Conservation (phyloP, 2,329 filamentous ascomycete species). For the Aspergillus luchuensis region DNA sequence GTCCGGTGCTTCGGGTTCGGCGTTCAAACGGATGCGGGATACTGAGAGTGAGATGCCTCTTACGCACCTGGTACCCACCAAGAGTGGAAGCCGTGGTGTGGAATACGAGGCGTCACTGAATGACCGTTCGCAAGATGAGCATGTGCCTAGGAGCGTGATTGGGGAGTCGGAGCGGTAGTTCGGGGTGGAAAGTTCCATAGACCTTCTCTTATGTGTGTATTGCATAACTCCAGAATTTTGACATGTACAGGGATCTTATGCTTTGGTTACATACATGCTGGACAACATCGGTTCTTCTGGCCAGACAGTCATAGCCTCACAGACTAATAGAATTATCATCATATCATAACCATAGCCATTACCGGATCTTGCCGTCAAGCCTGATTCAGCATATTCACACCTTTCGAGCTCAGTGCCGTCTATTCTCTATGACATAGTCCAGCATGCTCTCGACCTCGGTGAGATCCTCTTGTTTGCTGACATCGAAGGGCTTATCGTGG, state of each 20-base stretch:
- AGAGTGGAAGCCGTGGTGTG: background rate
- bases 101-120: background rate
- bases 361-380: no score
- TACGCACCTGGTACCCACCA: background rate
- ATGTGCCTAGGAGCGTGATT: background rate
- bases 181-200: background rate
- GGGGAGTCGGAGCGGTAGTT: background rate
- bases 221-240: no score
- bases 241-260: no score
- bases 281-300: no score
- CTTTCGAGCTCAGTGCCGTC: background rate
- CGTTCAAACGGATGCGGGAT: conserved; percentile 1
- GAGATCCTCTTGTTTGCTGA: background rate
- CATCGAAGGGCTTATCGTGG: background rate
- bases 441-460: background rate
- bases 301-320: no score
- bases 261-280: no score
- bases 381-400: no score
- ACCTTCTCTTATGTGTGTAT: no score
- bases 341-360: background rate
- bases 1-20: background rate
- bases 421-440: conserved; percentile 5
- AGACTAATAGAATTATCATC: background rate
- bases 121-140: background rate
- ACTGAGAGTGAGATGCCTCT: conserved; percentile 3